Percentiles rank a stretch among this genome's conserved stretches.
Conservation (phyloP, 345 rosid species). For the Gossypium ekmanianum region DNA sequence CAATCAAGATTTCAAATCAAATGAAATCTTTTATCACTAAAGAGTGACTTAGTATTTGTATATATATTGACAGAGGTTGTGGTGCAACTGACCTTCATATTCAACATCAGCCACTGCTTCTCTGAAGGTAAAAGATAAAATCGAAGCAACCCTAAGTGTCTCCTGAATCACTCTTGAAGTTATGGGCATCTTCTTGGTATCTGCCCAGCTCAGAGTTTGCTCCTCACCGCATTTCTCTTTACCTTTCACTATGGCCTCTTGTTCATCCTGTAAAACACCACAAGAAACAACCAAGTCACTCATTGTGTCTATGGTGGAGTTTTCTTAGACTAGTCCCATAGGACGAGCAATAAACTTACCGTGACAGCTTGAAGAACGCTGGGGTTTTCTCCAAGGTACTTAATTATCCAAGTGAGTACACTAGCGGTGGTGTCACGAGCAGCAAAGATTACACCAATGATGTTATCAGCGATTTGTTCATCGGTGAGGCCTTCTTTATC, state of each 20-base stretch:
- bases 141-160: conserved; percentile 75
- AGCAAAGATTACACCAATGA: conserved; percentile 86
- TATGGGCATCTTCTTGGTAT: conserved; percentile 71
- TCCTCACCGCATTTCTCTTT: conserved; percentile 39
- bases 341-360: conserved; percentile 34
- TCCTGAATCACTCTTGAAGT: conserved; percentile 78
- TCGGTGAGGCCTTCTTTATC: conserved; percentile 64
- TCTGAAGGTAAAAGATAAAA: conserved; percentile 82
- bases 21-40: no score
- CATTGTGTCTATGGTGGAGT: not conserved
- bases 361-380: conserved; percentile 68
- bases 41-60: no score
- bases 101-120: conserved; percentile 92
- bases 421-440: conserved; percentile 94
- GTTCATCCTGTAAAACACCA: conserved; percentile 54
- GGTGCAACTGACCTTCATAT: conserved; percentile 52
- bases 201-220: conserved; percentile 50
- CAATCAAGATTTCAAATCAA: no score
- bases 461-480: conserved; percentile 83
- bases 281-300: not conserved
- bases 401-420: conserved; percentile 79
- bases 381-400: conserved; percentile 73
- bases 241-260: conserved; percentile 46
- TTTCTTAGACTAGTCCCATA: not conserved
- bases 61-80: conserved; percentile 5